These are phyloP conservation scores for Sphagnurus paluster DNA, from an alignment of 1,284 basidiomycete genomes.

Conservation along the genomic window DNA sequence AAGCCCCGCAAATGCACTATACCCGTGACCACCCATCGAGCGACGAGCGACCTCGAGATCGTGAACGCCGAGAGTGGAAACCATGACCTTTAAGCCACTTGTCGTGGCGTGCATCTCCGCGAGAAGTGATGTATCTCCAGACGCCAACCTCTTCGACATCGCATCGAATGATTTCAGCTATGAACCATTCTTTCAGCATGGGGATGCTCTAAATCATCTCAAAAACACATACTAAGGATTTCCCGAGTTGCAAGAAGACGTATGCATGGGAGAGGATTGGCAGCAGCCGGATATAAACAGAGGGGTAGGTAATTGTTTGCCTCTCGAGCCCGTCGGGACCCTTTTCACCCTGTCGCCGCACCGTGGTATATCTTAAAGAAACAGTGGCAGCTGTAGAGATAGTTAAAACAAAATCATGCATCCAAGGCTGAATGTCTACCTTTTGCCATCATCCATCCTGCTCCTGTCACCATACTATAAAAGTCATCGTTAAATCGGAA, in stretches of 20 bases:
- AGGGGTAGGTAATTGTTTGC: conserved; percentile 71
- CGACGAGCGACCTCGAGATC: conserved; percentile 71
- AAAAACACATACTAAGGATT: conserved; percentile 50
- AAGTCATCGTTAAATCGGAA: not conserved
- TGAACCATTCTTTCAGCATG: not conserved
- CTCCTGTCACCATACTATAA: conserved; percentile 57
- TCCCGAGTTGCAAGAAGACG: conserved; percentile 69
- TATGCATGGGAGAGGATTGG: conserved; percentile 71
- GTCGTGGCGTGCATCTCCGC: conserved; percentile 74
- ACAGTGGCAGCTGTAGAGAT: conserved; percentile 59
- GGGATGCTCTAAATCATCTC: not conserved
- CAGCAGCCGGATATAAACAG: conserved; percentile 68
- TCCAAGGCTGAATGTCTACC: conserved; percentile 41
- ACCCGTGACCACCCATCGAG: conserved; percentile 80
- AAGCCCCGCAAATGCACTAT: conserved; percentile 67
- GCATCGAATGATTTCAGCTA: conserved; percentile 51
- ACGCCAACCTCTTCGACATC: conserved; percentile 50
- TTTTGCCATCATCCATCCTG: conserved; percentile 63
- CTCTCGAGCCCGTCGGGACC: conserved; percentile 56
- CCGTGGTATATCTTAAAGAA: conserved; percentile 72
- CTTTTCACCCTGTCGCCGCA: conserved; percentile 67
- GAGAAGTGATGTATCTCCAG: conserved; percentile 59
- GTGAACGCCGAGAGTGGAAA: conserved; percentile 51
- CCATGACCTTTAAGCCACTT: conserved; percentile 69
- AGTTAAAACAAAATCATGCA: not conserved